Base-by-base conservation (phyloP, 192 early-diverging fungal genomes). In the Linnemannia hyalina region DNA sequence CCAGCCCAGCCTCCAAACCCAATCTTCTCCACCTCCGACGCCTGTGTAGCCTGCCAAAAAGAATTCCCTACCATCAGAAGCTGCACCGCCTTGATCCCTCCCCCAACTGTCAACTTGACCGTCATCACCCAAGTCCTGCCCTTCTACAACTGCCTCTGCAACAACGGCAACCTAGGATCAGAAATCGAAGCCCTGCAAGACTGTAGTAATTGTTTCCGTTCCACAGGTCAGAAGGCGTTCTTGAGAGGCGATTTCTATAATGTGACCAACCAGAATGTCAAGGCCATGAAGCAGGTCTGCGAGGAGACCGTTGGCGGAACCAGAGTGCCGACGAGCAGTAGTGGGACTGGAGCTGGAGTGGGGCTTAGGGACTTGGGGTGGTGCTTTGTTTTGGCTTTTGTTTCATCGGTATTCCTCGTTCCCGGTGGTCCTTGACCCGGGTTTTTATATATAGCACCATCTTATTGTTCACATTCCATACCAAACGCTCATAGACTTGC, bases 1-100 rank as follows among this genome's bases (percentile, higher is more conserved):
- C 55, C 55, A 57, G 22, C 22, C 57, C 75, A 23, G 26, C 72
- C 70, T 15, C 82, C 78, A 38, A 80, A 80, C 47, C 82, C 78
- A 38, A 85, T 85, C 78, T 85, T 85, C 69, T 72, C 78, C 54
- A 70, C 82, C 47, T 80, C 82, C 0, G 74, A 80, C 60, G 74
- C 65, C 8, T 85, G 82, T 46, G 44, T 80, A 36, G 77, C 82
- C 23, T 85, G 82, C 47, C 77, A 85, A 63, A 74, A 69, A 35
- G 68, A 80, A 36, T 80, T 47, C 44, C 54, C 68, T 26, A 57
- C 55, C 8, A 73, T 85, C 69, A 68, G 40, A 22, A 85, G 76
- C 57, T 85, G 82, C 69, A 71, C 82, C 10, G 22, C 78, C 32
- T 74, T 70, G 18, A 16, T 85, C 32, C 78, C 82, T 1, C 73